Conservation (phyloP, 1,284 basidiomycete genomes). For the Moesziomyces parantarcticus region DNA sequence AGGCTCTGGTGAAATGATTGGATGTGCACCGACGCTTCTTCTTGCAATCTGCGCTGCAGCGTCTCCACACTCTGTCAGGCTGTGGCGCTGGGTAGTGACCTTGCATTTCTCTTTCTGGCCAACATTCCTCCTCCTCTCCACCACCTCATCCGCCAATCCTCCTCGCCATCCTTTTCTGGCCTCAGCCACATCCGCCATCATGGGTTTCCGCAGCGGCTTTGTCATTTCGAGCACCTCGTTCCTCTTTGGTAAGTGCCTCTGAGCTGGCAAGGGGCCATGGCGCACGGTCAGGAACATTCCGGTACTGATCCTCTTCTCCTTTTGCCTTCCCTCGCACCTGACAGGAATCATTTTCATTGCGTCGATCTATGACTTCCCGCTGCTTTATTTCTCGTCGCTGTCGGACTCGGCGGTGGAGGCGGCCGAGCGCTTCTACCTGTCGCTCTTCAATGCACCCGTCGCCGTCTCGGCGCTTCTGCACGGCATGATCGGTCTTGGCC, state of each 20-base stretch:
- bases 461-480: slow-evolving; percentile 62
- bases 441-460: slow-evolving; percentile 54
- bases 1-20: neutral
- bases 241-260: slow-evolving; percentile 52
- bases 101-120: neutral
- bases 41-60: neutral
- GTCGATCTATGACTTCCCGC: slow-evolving; percentile 62
- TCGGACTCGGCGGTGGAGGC: slow-evolving; percentile 32
- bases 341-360: slow-evolving; percentile 63
- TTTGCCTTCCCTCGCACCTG: neutral
- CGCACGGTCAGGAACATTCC: neutral
- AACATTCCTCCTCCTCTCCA: neutral
- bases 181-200: slow-evolving; percentile 22
- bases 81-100: too few relatives aligned
- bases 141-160: neutral
- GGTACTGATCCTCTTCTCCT: neutral
- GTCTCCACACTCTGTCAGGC: neutral
- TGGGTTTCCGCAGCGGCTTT: slow-evolving; percentile 67
- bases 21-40: neutral
- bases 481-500: slow-evolving; percentile 62
- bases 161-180: neutral
- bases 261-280: too few relatives aligned
- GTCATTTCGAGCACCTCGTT: slow-evolving; percentile 62
- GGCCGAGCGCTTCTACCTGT: slow-evolving; percentile 63
- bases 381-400: slow-evolving; percentile 54